Evolutionary conservation across 805 yeast genomes (phyloP).

Genomic region (Metschnikowia cerradonensis): DNA sequence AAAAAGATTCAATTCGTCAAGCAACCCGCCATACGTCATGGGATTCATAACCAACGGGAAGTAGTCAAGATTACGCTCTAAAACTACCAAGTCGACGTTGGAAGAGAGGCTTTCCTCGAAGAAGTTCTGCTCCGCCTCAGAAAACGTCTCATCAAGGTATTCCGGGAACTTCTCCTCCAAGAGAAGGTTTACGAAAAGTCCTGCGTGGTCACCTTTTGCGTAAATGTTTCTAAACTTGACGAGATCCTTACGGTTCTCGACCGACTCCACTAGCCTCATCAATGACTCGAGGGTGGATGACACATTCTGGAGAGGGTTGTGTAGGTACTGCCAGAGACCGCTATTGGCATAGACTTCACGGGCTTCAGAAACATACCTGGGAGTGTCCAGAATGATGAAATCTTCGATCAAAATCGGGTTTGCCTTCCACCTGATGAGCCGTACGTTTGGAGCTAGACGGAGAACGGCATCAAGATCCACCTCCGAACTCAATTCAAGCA

Average conservation of each 20-base stretch:
- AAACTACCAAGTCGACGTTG: conserved; percentile 66
- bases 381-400: conserved; percentile 30
- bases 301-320: conserved; percentile 44
- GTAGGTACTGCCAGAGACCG: conserved; percentile 41
- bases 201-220: conserved; percentile 58
- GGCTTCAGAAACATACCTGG: neutral
- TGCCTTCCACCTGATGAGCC: conserved; percentile 44
- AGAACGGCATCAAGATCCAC: conserved; percentile 5
- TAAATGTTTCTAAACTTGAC: conserved; percentile 51
- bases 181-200: conserved; percentile 41
- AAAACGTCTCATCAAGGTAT: conserved; percentile 31
- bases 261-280: conserved; percentile 41
- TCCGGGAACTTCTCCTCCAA: conserved; percentile 34
- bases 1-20: conserved; percentile 66
- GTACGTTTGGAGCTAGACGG: conserved; percentile 37
- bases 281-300: conserved; percentile 48
- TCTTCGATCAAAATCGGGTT: conserved; percentile 36
- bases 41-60: conserved; percentile 71
- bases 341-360: conserved; percentile 7
- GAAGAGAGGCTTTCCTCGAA: conserved; percentile 34
- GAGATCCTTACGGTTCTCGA: conserved; percentile 17
- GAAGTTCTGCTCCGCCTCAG: conserved; percentile 36
- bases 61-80: conserved; percentile 76
- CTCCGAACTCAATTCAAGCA: conserved; percentile 15
- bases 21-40: conserved; percentile 74